Evolutionary conservation across 768 basidiomycete genomes (phyloP), one percentile per base, ranked within the genome.

Genomic region (Neoboletus subvelutipes): DNA sequence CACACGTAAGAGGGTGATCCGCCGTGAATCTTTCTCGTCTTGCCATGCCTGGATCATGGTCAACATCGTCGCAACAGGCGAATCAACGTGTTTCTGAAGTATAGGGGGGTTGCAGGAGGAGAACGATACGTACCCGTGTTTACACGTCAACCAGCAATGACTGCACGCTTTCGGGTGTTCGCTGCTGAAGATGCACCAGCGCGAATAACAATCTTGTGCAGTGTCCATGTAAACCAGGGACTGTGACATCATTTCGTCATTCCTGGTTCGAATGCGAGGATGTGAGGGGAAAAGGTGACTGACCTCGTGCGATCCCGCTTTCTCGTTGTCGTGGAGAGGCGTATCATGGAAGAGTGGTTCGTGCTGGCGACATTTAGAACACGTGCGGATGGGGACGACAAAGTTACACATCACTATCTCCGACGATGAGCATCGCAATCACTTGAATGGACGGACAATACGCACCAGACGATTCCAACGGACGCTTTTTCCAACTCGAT

Each of bases 191-290:
- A 65, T 24, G 34, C 70, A 71, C 53, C 60, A 52, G 26, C 68
- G 69, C 22, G 71, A 72, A 41, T 65, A 71, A 22, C 70, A 71
- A 15, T 71, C 70, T 54, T 71, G 70, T 0, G 69, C 67, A 2
- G 67, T 59, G 48, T 70, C 71, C 65, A 71, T 72, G 53, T 72
- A 71, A 26, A 43, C 37, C 4, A 55, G 37, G 43, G 51, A 55
- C 67, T 71, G 56, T 6, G 24, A 13, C 0, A 24, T 33, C 31
- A 4, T 2, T 11, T 24, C 12, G 36, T 57, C 46, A 34, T 9
- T 13, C 15, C n/a, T 22, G 1, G 53, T 31, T 11, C 17, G 5
- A 17, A 13, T 15, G 20, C 1, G 9, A 5, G 15, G 28, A 20
- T 7, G 12, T 6, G 2, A 5, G 41, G 9, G 22, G 10, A 26